phyloP scores from a whole-genome alignment of 139 green algal species.

The Chlorella sp. region DNA sequence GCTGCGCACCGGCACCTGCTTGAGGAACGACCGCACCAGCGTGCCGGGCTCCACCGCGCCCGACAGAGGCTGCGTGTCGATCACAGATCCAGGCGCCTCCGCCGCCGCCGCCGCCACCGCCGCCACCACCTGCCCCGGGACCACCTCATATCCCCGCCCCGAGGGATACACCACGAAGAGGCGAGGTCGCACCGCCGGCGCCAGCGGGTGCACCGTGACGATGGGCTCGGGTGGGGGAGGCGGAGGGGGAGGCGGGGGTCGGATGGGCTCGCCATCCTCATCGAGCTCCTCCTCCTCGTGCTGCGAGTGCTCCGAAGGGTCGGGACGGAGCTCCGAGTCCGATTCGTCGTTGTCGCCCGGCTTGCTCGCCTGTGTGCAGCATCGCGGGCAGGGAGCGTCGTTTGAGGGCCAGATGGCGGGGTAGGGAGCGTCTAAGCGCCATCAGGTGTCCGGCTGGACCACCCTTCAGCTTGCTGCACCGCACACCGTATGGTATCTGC shows the following conservation, averaged over 20 bases:
- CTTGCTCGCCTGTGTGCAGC: too few species aligned
- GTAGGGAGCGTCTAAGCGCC: too few species aligned
- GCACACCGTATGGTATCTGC: too few species aligned
- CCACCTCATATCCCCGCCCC: conserved; percentile 39
- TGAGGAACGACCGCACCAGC: conserved; percentile 27
- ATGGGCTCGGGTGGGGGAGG: conserved; percentile 18
- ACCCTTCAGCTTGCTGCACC: too few species aligned
- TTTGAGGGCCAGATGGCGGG: too few species aligned
- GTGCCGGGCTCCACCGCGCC: conserved; percentile 22
- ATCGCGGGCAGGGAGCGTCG: too few species aligned
- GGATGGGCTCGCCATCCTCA: conserved; percentile 4
- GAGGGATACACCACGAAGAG: conserved; percentile 42
- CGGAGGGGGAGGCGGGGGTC: conserved; percentile 9
- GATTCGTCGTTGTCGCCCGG: too few species aligned
- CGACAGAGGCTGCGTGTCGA: conserved; percentile 1
- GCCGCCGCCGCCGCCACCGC: neutral
- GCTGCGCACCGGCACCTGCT: conserved; percentile 7
- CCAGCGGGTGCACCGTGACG: conserved; percentile 15
- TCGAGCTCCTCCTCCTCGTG: conserved; percentile 11
- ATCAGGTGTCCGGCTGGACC: too few species aligned
- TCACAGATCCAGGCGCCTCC: neutral
- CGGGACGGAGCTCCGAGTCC: too few species aligned
- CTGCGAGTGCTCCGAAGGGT: too few species aligned
- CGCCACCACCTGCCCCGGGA: conserved; percentile 20
- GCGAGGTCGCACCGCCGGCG: conserved; percentile 25